Base-by-base conservation (phyloP, 2,329 filamentous ascomycete genomes). In the Clonostachys byssicola region DNA sequence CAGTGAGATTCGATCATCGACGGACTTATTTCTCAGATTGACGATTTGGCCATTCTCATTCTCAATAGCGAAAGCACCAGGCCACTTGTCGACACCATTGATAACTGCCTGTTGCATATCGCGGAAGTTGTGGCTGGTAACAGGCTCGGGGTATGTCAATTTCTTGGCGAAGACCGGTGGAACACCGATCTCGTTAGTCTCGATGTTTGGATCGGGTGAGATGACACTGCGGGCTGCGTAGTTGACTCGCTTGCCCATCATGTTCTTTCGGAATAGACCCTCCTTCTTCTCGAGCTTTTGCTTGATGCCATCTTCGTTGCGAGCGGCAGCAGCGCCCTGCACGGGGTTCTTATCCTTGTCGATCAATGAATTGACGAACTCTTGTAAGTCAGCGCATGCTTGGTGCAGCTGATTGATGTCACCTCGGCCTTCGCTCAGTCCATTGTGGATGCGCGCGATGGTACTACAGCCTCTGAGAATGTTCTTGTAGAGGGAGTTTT, bases 221-320 rank as follows among this genome's bases (percentile, higher is more conserved):
- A 99, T 99, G 64, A 99, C 94, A 78, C 89, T 95, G 65, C 94
- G 87, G 36, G 94, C 94, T 44, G 94, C 94, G 64, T 94, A 97
- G 67, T 99, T 97, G 71, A 99, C 94, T 74, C 94, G 91, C 76
- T 99, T 99, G 51, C 94, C 94, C 94, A 99, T 99, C 94, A 99
- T 97, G 69, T 99, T 96, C 75, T 96, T 97, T 58, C 94, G 81
- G 75, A 99, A 99, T 33, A 99, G 77, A 54, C 94, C 94, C 62
- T 99, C 95, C 70, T 99, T 99, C 77, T 99, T 99, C 70, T 99
- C 94, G 30, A 99, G 78, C 62, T 92, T 88, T 63, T 99, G 94
- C 71, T 99, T 99, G 71, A 99, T 95, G 56, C 95, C 94, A 53
- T 96, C 92, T 51, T 95, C 89, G 46, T 89, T 87, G 47, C 85